Base-by-base conservation (phyloP, 163 green algal genomes). In the Coccomyxa subellipsoidea region DNA sequence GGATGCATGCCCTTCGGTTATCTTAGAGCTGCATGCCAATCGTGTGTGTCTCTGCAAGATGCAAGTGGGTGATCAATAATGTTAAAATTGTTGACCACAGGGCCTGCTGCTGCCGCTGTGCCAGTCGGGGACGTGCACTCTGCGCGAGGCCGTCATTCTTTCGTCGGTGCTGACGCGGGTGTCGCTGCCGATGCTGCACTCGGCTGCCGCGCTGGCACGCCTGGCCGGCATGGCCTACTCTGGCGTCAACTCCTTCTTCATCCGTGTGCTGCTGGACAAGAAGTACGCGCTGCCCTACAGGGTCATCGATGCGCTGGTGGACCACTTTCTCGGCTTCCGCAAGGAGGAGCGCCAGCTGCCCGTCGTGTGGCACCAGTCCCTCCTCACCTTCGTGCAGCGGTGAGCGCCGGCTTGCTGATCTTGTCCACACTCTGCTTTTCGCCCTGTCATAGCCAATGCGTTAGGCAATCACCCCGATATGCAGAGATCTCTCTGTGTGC, bases 201-300 rank as follows among this genome's bases (percentile, higher is more conserved):
- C 92, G 21, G 93, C 93, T 12, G 96, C 97, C 18, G 97, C 96
- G 7, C 88, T 99, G 85, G 89, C 99, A 86, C 94, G 96, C 79
- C 89, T 97, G 29, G 88, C 91, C 8, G 87, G 91, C 78, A 93
- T 97, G 91, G 85, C 91, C 34, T 99, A 98, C 90, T 92, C 84
- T 34, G 97, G 97, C 81, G 96, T 94, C 69, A 99, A 93, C 77
- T 95, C 87, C 84, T 99, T 99, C 92, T 99, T 99, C 91, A 96
- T 99, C 39, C 90, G 93, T 23, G 93, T 98, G 72, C 90, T 99
- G 86, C 88, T 99, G 87, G 95, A 99, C 90, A 99, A 99, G 90
- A 98, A 98, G 89, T 99, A 99, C 85, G 95, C 96, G 5, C 86
- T 99, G 88, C 97, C 97, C 15, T 98, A 98, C 89, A 88, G 92